These are phyloP conservation scores for Danielozyma ontarioensis DNA, from an alignment of 805 yeast species.

Conservation along the genomic window DNA sequence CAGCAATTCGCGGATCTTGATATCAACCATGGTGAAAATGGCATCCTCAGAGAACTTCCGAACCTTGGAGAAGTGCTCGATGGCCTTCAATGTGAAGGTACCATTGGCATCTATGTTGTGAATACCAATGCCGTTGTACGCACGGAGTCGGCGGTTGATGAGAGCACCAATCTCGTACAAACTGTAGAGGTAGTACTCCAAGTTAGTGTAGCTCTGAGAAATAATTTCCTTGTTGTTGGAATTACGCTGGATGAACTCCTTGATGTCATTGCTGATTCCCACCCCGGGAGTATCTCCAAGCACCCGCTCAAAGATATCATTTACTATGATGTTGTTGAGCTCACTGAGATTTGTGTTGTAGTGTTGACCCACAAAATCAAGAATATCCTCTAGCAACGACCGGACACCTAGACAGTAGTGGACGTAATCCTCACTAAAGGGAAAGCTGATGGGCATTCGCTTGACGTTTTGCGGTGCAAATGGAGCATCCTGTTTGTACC, in stretches of 20 bases:
- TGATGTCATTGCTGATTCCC: constrained; percentile 55
- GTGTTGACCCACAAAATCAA: constrained; percentile 60
- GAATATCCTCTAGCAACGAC: constrained; percentile 56
- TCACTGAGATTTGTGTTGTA: constrained; percentile 60
- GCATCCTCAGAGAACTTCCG: constrained; percentile 73
- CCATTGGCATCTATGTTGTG: constrained; percentile 37
- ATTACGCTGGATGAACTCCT: constrained; percentile 55
- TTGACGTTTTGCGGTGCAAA: constrained; percentile 41
- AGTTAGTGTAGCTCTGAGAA: constrained; percentile 81
- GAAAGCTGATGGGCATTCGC: constrained; percentile 58
- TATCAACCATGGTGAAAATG: constrained; percentile 77
- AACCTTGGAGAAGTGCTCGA: constrained; percentile 50
- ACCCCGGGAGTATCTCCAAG: constrained; percentile 43
- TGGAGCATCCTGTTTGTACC: constrained; percentile 56
- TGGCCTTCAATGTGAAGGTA: constrained; percentile 42
- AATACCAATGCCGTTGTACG: constrained; percentile 34
- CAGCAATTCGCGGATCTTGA: constrained; percentile 70
- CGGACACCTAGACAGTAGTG: constrained; percentile 76
- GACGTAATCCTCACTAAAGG: constrained; percentile 86
- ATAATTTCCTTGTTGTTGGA: constrained; percentile 83
- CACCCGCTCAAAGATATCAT: constrained; percentile 62
- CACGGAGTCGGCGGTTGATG: constrained; percentile 30
- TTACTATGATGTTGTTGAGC: constrained; percentile 51
- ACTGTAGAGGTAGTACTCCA: constrained; percentile 80
- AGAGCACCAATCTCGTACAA: constrained; percentile 60